phyloP scores from a whole-genome alignment of 2,329 filamentous ascomycete genomes.

The Hortaea werneckii region DNA sequence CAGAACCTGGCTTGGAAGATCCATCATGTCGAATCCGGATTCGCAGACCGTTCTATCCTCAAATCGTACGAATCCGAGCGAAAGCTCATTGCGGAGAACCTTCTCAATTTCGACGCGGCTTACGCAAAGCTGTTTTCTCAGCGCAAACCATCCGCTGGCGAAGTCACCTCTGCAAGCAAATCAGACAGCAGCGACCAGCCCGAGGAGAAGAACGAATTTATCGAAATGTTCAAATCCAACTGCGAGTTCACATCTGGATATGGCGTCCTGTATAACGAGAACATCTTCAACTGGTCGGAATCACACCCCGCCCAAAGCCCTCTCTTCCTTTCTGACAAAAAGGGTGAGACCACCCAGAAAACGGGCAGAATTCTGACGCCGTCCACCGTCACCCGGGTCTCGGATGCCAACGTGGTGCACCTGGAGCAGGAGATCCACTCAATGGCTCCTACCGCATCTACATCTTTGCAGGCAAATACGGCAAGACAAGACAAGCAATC shows the following conservation, averaged over 20 bases:
- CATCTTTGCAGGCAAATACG: constrained; percentile 65
- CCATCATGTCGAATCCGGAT: constrained; percentile 75
- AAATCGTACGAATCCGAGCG: constrained; percentile 81
- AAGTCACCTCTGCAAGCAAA: constrained; percentile 61
- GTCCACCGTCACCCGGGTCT: constrained; percentile 72
- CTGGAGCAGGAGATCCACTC: constrained; percentile 82
- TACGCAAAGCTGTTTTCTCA: constrained; percentile 87
- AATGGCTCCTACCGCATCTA: constrained; percentile 85
- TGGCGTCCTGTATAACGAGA: constrained; percentile 75
- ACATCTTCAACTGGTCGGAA: constrained; percentile 72
- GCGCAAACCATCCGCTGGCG: constrained; percentile 59
- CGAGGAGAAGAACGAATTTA: constrained; percentile 62
- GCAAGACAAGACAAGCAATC: constrained; percentile 52
- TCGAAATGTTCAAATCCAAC: constrained; percentile 79
- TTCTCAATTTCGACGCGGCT: constrained; percentile 77
- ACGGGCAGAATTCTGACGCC: constrained; percentile 69
- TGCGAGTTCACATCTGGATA: constrained; percentile 92
- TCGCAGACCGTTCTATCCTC: constrained; percentile 64
- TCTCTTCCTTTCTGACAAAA: constrained; percentile 52
- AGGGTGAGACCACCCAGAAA: constrained; percentile 49
- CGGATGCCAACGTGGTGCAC: constrained; percentile 81
- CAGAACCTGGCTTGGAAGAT: constrained; percentile 95
- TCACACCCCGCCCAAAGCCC: constrained; percentile 60
- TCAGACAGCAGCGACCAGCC: constrained; percentile 21
- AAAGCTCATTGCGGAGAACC: constrained; percentile 70